These are phyloP conservation scores for Fomes fomentarius DNA, from an alignment of 1,284 basidiomycete genomes.

Conservation along the genomic window DNA sequence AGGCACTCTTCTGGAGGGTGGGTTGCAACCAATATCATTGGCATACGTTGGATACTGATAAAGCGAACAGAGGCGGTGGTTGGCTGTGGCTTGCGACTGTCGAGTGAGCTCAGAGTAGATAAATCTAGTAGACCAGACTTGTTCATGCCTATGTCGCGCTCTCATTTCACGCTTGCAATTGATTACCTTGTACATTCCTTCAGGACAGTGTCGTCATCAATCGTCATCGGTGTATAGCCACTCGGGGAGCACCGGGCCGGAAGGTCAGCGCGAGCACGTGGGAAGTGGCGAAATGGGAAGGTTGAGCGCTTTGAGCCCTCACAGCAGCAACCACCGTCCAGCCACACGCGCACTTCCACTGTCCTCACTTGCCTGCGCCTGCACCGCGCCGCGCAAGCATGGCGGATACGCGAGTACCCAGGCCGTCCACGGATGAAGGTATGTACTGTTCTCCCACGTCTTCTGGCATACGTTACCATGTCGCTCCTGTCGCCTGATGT, in stretches of 20 bases:
- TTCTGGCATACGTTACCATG: slow-evolving; percentile 5
- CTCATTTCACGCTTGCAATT: no score
- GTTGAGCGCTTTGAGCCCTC: background rate
- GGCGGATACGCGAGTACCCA: slow-evolving; percentile 28
- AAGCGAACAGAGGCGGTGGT: background rate
- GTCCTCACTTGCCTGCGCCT: slow-evolving; percentile 4
- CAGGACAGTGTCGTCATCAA: background rate
- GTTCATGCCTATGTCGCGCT: no score
- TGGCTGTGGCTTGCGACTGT: slow-evolving; percentile 10
- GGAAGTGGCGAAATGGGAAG: background rate
- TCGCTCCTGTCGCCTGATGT: slow-evolving; percentile 19
- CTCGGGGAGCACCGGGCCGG: background rate
- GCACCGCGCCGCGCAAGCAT: slow-evolving; percentile 22
- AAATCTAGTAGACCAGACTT: no score
- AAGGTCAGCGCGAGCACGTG: slow-evolving; percentile 1
- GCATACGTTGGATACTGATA: background rate
- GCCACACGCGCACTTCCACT: slow-evolving; percentile 10
- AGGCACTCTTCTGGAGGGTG: slow-evolving; percentile 63
- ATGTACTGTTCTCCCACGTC: slow-evolving; percentile 1
- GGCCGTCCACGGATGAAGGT: slow-evolving; percentile 33
- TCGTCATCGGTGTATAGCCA: background rate
- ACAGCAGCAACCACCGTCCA: slow-evolving; percentile 3
- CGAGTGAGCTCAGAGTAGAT: slow-evolving; percentile 10
- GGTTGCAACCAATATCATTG: background rate
- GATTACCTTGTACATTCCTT: no score